Percentiles rank a stretch among this genome's conserved stretches.
phyloP scores from a whole-genome alignment of 2,329 filamentous ascomycete genomes.

The Apiospora hydei region DNA sequence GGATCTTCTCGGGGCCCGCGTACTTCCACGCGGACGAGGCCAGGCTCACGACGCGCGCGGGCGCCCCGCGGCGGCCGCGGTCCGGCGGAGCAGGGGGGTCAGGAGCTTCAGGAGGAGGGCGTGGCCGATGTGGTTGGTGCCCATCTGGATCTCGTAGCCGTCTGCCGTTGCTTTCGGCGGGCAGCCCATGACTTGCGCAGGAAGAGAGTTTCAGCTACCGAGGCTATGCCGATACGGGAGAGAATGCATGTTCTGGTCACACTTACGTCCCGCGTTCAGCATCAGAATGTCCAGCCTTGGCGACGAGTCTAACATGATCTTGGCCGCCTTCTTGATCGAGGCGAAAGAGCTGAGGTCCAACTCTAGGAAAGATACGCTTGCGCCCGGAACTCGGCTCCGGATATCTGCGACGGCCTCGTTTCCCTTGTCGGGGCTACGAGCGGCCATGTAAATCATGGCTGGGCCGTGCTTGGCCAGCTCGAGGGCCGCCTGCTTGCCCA shows the following conservation, averaged over 20 bases:
- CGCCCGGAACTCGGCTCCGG: background rate
- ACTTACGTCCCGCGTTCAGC: slow-evolving; percentile 36
- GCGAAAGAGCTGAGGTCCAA: slow-evolving; percentile 33
- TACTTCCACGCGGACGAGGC: slow-evolving; percentile 26
- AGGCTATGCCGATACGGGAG: too few relatives aligned
- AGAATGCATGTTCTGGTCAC: background rate
- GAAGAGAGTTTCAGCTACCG: too few relatives aligned
- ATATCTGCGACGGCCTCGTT: background rate
- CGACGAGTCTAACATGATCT: slow-evolving; percentile 38
- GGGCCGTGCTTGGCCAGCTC: slow-evolving; percentile 11
- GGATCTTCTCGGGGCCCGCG: background rate
- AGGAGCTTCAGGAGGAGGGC: slow-evolving; percentile 44
- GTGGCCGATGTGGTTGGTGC: slow-evolving; percentile 52
- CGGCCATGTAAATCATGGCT: background rate
- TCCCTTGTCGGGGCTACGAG: background rate
- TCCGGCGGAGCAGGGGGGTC: slow-evolving; percentile 24
- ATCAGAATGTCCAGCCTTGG: slow-evolving; percentile 47
- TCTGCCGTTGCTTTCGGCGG: slow-evolving; percentile 44
- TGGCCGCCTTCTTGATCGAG: slow-evolving; percentile 42
- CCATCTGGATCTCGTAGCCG: slow-evolving; percentile 53
- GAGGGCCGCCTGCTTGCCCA: background rate
- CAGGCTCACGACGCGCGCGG: slow-evolving; percentile 29
- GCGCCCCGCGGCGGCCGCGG: background rate
- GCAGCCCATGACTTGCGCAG: slow-evolving; percentile 39
- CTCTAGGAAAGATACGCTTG: slow-evolving; percentile 28